Conservation (phyloP, 805 yeast species). For the Kazachstania bromeliacearum region DNA sequence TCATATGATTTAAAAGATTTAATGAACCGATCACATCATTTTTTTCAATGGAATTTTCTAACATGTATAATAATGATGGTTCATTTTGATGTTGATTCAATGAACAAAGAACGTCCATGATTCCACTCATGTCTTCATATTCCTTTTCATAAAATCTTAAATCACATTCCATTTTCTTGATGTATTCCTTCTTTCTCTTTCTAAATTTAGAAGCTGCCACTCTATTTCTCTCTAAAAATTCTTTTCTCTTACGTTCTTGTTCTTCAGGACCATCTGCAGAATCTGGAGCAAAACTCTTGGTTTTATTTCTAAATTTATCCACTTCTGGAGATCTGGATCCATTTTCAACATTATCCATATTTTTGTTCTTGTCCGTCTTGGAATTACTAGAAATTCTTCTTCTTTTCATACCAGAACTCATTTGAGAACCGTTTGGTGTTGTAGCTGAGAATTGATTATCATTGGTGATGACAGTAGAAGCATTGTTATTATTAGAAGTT, state of each 20-base stretch:
- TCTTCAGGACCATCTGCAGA: conserved; percentile 55
- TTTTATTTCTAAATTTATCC: no score
- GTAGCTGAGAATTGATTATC: no score
- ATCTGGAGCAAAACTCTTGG: no score
- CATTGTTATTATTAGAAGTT: neutral
- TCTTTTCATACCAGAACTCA: no score
- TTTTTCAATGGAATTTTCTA: conserved; percentile 18
- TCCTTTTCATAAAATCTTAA: conserved; percentile 60
- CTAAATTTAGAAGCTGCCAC: conserved; percentile 95
- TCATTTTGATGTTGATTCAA: neutral
- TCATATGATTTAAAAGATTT: conserved; percentile 16
- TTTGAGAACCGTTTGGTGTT: no score
- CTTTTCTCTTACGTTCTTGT: conserved; percentile 54
- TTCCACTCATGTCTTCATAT: conserved; percentile 41
- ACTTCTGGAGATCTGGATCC: no score
- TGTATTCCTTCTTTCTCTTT: conserved; percentile 84
- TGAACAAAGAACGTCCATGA: conserved; percentile 3
- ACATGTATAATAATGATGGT: conserved; percentile 3
- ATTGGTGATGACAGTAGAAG: neutral
- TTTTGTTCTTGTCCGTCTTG: no score
- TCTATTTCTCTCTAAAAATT: conserved; percentile 79
- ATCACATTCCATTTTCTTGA: conserved; percentile 74
- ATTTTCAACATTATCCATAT: no score
- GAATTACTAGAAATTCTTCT: no score
- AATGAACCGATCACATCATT: conserved; percentile 17